Conservation (phyloP, 2,329 filamentous ascomycete species). For the Ilyonectria sp. region DNA sequence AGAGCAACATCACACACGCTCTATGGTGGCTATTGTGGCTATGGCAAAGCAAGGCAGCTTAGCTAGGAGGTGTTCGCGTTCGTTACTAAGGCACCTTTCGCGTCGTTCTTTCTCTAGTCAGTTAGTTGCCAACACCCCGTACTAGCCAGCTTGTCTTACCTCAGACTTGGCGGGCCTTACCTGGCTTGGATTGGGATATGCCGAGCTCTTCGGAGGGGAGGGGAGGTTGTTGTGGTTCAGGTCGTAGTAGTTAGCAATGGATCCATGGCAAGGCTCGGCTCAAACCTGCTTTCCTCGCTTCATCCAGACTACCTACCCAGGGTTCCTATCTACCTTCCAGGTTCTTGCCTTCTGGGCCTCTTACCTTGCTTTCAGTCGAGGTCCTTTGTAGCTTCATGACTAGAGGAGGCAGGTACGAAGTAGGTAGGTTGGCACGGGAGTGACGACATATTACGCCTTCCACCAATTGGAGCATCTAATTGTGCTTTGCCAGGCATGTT, state of each 20-base stretch:
- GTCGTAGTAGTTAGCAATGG: conserved; percentile 4
- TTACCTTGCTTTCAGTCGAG: not conserved
- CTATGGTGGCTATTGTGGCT: conserved; percentile 26
- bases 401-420: not conserved
- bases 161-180: conserved; percentile 9
- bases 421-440: conserved; percentile 14
- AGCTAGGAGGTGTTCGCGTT: conserved; percentile 2
- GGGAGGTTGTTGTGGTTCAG: conserved; percentile 23
- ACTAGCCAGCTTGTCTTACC: conserved; percentile 15
- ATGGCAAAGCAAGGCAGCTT: conserved; percentile 14
- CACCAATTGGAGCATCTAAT: conserved; percentile 16
- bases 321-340: not conserved
- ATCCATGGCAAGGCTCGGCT: conserved; percentile 22
- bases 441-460: conserved; percentile 16
- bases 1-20: conserved; percentile 37
- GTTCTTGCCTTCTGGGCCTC: not conserved
- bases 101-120: conserved; percentile 16
- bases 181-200: conserved; percentile 19
- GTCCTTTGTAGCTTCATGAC: not conserved
- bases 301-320: conserved; percentile 3
- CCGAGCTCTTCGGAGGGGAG: conserved; percentile 24
- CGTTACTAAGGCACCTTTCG: conserved; percentile 19
- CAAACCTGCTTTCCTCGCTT: conserved; percentile 26
- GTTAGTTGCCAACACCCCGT: conserved; percentile 13
- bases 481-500: not conserved